Base-by-base conservation (phyloP, 2,329 filamentous ascomycete species). In the Alternaria ethzedia region DNA sequence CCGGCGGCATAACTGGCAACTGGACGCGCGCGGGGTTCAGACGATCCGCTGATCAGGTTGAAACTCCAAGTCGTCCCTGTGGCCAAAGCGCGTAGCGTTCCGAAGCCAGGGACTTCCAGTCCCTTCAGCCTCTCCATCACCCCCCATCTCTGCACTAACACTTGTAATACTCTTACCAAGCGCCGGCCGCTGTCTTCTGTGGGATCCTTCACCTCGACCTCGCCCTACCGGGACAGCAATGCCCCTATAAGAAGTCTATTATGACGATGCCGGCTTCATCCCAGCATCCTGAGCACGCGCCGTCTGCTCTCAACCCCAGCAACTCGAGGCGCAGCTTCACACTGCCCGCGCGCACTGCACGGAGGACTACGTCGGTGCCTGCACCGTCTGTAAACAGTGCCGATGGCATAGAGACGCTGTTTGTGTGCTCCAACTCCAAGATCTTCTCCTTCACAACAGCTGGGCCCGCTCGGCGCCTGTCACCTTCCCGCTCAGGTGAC, bases 361-460 rank as follows among this genome's bases (percentile, higher is more conserved):
- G 75, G 52, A 70, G 75, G 41, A 75, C 75, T 13, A 67, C 67
- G 15, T 62, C 77, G 6, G 62, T 69, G 45, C 70, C 79, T 45
- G 71, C 76, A 10, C 15, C 36, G n/a, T 77, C 81, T 10, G 76
- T 75, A 15, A 77, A 78, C 64, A 78, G 79, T 59, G 85, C 73
- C 6, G 77, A 79, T 56, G 78, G 78, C 58, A 79, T 92, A 69
- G 91, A 93, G 77, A 92, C 89, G 2, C 86, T 96, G 6, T 96
- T 92, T 76, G 88, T 87, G 61, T 91, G 94, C 72, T 87, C 90
- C 0, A 88, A 87, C 46, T 89, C 89, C 62, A 93, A 90, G 75
- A 92, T 96, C 65, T 84, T 91, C 55, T 86, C 88, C 59, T 91
- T 92, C 78, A 86, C 79, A 56, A 78, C 82, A 15, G 63, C 79